Base-by-base conservation (phyloP, 805 yeast species). In the Wickerhamiella cacticola region DNA sequence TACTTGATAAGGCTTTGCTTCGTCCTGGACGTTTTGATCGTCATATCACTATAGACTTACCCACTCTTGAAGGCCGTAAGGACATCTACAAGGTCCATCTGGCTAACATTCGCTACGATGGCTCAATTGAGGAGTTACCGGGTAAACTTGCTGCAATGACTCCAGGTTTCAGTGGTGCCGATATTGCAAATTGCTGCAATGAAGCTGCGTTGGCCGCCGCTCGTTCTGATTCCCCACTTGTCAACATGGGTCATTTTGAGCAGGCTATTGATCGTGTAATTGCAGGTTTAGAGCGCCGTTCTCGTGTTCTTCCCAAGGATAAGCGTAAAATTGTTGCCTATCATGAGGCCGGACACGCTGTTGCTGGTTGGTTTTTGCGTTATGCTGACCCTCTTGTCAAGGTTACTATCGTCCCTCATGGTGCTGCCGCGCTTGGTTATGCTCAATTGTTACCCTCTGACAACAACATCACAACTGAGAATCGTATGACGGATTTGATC, bases 311-410 rank as follows among this genome's bases (percentile, higher is more conserved):
- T 46, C 78, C 84, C 5, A 79, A 80, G 8, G 84, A 81, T 29
- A 95, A 88, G 64, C 83, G 85, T 69, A 76, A 70, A 55, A 76
- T 83, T 26, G 95, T 87, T 44, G 95, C 96, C 0, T 87, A 83
- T 62, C 96, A 87, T 64, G 96, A 87, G 67, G 96, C 96, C 1
- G 96, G 96, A 0, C 96, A 87, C 63, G 96, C 96, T 3, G 81
- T 87, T 43, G 83, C 95, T 66, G 96, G 96, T 19, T 88, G 96
- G 96, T 85, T 70, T 61, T 71, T 87, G 60, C 75, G 79, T 66
- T 78, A 68, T 67, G 96, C 96, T 9, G 95, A 87, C 63, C 96
- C 96, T 6, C 68, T 87, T 51, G 74, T 88, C 50, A 87, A 87
- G 65, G 96, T 87, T n/a, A 82, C 94, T 18, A 87, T 87, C 56